Evolutionary conservation across 148 eudicot genomes (phyloP), one percentile per base, ranked within the genome.

Genomic region (Mesembryanthemum crystallinum): DNA sequence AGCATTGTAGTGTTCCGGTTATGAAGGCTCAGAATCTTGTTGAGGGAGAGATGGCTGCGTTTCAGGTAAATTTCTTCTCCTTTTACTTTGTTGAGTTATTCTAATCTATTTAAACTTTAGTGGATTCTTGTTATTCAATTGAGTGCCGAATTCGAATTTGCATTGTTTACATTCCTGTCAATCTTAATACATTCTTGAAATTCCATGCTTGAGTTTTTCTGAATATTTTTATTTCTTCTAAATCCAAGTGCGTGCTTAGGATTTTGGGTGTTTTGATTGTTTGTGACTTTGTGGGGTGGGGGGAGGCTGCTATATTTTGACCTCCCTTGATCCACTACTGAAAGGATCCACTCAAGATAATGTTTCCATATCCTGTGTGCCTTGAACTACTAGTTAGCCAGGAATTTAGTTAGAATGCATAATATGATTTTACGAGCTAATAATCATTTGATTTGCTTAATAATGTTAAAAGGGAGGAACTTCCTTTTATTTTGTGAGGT

Each of bases 1-100:
- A 94, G 84, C 85, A 90, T 78, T 94, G 98, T 61, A 88, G 91
- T 64, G 88, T 85, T 52, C 96, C 98, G 64, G 97, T 89, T 74
- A 69, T 90, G 70, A 79, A 76, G 37, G 90, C 98, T 69, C 97
- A 89, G 80, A 79, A 88, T 63, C 81, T 94, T 28, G 88, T 92
- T 73, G 97, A 90, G 68, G 77, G 67, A 29, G 97, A 94, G 67
- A 89, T 94, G 93, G 87, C 96, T 42, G 82, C 84, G 61, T 94
- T 94, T 88, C 98, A 92, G 85, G 98, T 92, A 76, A 37, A n/a
- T 0, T 58, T 37, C 7, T 21, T 30, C n/a, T 17, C 30, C 3
- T 13, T 66, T 5, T 23, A 39, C 21, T 51, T 72, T 75, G 7
- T 30, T 72, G 35, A 33, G 43, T 35, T 66, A 2, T 68, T 18